phyloP scores from a whole-genome alignment of 2,329 filamentous ascomycete genomes.

The Tympanopsis confertula region DNA sequence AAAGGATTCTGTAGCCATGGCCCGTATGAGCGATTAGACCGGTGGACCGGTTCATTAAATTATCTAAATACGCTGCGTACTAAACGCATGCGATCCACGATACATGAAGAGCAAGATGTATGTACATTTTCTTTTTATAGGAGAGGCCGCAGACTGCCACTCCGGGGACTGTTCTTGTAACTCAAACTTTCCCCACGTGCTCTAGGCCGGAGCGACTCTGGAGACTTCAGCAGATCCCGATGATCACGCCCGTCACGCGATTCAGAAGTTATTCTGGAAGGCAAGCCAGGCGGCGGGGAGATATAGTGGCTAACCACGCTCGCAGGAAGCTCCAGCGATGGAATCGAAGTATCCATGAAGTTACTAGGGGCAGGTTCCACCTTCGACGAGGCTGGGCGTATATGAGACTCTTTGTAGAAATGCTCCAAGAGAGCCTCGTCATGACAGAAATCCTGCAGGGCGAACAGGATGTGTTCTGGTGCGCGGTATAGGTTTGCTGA shows the following conservation, averaged over 20 bases:
- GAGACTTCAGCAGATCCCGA: too few species aligned
- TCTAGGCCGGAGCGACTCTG: too few species aligned
- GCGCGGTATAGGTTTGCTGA: conserved; percentile 4
- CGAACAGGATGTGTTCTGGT: conserved; percentile 33
- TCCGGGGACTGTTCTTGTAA: neutral
- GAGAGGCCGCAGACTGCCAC: neutral
- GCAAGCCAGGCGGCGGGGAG: too few species aligned
- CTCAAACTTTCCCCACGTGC: neutral
- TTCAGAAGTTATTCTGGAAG: too few species aligned
- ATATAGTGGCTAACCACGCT: neutral
- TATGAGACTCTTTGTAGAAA: conserved; percentile 32
- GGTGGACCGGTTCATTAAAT: too few species aligned
- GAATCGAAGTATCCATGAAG: neutral
- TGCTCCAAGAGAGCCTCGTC: conserved; percentile 27
- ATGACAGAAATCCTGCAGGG: conserved; percentile 34
- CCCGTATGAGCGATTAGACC: too few species aligned
- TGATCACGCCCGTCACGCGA: too few species aligned
- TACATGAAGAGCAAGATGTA: too few species aligned
- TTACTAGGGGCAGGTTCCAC: neutral
- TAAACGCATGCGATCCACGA: too few species aligned
- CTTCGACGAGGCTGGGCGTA: neutral
- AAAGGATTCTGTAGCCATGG: too few species aligned
- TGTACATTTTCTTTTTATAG: neutral
- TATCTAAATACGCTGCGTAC: too few species aligned
- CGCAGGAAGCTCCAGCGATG: neutral